Base-by-base conservation (phyloP, 2,329 filamentous ascomycete species). In the Trichoderma citrinoviride region DNA sequence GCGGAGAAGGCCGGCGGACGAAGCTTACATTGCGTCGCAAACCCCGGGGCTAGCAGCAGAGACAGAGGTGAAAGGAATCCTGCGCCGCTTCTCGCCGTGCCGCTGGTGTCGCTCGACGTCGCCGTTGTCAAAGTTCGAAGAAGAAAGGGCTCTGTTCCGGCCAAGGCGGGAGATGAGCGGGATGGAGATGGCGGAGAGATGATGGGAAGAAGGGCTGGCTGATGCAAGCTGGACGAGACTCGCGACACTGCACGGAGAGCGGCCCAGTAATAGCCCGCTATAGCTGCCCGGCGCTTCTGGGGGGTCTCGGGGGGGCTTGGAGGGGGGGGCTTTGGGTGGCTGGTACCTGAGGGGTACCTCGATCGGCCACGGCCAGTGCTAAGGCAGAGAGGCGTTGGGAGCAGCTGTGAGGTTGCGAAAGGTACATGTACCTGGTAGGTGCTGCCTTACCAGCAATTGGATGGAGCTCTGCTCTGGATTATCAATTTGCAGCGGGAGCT, bases 11-110 rank as follows among this genome's bases (percentile, higher is more conserved):
- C 19, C n/a, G 37, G 23, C 60, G 15, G 33, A 41, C 47, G 58
- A 52, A 55, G 49, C 65, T 66, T 66, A 66, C 65, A 66, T 66
- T 64, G 65, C 65, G 65, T 57, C 65, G 65, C 60, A 64, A 64
- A 66, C 60, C 53, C 65, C 60, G 60, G n/a, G 27, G 29, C 27
- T 41, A 61, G 43, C 44, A 60, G 33, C 15, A 60, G 21, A 43
- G 27, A 54, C 47, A 40, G 15, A 21, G 60, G n/a, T 33, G 43
- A 41, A 43, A 44, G 37, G 15, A 55, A 40, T 17, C 27, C 37
- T 33, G 63, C 50, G 55, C 40, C 47, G 63, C 63, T 61, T 10
- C 54, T 41, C 40, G 47, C 37, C 23, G 40, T 61, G n/a, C 17
- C 37, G 55, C 54, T 55, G 43, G 57, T 21, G 55, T 57, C 55